These are phyloP conservation scores for Dissophora ornata DNA, from an alignment of 192 early-diverging fungal species.

Conservation along the genomic window DNA sequence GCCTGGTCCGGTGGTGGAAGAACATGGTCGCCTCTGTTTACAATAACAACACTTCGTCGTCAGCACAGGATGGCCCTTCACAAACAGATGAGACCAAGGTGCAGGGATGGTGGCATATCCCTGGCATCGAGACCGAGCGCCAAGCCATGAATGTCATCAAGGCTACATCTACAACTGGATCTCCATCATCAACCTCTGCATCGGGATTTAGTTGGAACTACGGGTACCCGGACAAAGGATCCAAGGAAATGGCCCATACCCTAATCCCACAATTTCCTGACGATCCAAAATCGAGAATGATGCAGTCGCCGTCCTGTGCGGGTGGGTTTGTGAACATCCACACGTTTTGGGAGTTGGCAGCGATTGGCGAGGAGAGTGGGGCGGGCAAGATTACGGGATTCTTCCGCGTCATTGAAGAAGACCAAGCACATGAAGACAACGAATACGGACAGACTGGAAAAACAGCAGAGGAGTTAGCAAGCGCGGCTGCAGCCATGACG, in stretches of 20 bases:
- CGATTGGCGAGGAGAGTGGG: constrained; percentile 81
- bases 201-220: constrained; percentile 54
- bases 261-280: constrained; percentile 37
- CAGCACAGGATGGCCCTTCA: not conserved
- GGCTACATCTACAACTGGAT: not conserved
- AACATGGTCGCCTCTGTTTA: constrained; percentile 39
- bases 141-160: constrained; percentile 45
- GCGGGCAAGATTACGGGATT: constrained; percentile 77
- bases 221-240: constrained; percentile 41
- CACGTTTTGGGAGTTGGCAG: constrained; percentile 73
- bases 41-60: not conserved
- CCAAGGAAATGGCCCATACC: constrained; percentile 25
- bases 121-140: constrained; percentile 60
- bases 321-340: constrained; percentile 23
- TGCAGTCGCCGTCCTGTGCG: constrained; percentile 29
- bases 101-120: constrained; percentile 66
- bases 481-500: not conserved
- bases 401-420: constrained; percentile 55
- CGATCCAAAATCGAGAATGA: constrained; percentile 45
- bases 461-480: not conserved
- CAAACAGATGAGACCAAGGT: not conserved
- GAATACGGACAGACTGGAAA: not conserved
- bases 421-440: not conserved
- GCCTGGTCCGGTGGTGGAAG: constrained; percentile 85
- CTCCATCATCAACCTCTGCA: constrained; percentile 1